Conservation (phyloP, 495 filamentous ascomycete genomes). For the Diplogelasinospora grovesii region DNA sequence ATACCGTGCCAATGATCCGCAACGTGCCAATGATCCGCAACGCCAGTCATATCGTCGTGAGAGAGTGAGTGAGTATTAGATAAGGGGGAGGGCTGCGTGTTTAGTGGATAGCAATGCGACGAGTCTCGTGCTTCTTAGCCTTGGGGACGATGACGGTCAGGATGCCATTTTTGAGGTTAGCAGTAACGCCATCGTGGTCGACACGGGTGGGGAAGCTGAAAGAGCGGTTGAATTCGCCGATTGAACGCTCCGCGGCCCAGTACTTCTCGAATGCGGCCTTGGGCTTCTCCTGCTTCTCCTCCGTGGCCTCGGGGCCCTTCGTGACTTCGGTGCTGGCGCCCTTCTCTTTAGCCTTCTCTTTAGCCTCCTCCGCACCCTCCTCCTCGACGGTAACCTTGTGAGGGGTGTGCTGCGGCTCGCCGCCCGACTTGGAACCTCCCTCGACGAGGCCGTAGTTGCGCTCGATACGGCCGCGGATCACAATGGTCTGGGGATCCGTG, state of each 20-base stretch:
- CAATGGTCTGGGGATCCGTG: conserved; percentile 68
- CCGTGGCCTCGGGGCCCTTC: conserved; percentile 8
- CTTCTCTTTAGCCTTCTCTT: conserved; percentile 7
- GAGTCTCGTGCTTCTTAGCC: conserved; percentile 40
- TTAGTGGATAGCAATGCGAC: conserved; percentile 13
- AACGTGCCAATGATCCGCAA: too few species aligned
- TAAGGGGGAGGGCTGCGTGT: too few species aligned
- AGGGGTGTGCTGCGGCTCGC: conserved; percentile 35
- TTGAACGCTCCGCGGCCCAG: conserved; percentile 73
- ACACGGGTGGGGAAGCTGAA: conserved; percentile 73
- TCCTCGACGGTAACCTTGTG: conserved; percentile 26
- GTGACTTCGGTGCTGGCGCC: background rate
- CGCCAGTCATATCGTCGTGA: too few species aligned
- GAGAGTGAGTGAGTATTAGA: too few species aligned
- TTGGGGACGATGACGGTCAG: conserved; percentile 72
- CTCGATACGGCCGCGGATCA: conserved; percentile 63
- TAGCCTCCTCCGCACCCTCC: conserved; percentile 16
- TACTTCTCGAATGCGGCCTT: conserved; percentile 48
- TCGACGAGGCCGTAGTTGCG: conserved; percentile 41
- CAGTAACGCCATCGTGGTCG: conserved; percentile 71
- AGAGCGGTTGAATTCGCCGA: conserved; percentile 71
- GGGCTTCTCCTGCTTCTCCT: conserved; percentile 18
- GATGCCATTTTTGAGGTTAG: conserved; percentile 54
- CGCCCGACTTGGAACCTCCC: conserved; percentile 1
- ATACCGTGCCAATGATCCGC: too few species aligned